Conservation (phyloP, 441 rosid genomes). For the Kokia cookei region DNA sequence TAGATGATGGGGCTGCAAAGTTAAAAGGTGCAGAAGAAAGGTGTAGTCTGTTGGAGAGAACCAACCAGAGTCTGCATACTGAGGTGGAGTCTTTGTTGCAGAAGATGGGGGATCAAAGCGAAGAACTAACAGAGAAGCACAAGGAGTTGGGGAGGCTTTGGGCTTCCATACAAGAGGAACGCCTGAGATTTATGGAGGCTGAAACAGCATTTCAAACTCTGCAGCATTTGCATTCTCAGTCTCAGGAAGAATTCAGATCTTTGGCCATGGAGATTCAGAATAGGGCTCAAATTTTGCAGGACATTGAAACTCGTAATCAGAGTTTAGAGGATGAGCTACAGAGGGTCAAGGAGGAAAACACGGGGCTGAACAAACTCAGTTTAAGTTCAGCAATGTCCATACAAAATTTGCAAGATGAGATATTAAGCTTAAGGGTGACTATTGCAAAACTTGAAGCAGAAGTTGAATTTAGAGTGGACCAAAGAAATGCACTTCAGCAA, state of each 20-base stretch:
- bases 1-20: constrained; percentile 60
- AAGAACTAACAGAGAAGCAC: constrained; percentile 83
- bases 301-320: constrained; percentile 59
- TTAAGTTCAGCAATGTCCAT: constrained; percentile 72
- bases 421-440: constrained; percentile 55
- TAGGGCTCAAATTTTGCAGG: constrained; percentile 54
- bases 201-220: constrained; percentile 96
- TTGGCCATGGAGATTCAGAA: constrained; percentile 59
- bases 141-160: constrained; percentile 81
- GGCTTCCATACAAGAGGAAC: constrained; percentile 85
- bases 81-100: constrained; percentile 56
- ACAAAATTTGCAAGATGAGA: constrained; percentile 61
- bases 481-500: constrained; percentile 93
- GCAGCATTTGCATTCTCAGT: constrained; percentile 86
- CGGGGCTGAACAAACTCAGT: constrained; percentile 56
- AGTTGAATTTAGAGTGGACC: constrained; percentile 73
- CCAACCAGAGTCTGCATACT: constrained; percentile 64
- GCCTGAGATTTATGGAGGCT: constrained; percentile 75
- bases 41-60: constrained; percentile 66
- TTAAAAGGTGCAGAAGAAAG: constrained; percentile 75
- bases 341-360: constrained; percentile 53
- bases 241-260: constrained; percentile 87
- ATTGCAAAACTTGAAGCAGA: constrained; percentile 81
- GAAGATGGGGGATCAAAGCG: constrained; percentile 60
- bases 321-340: constrained; percentile 51